phyloP scores from a whole-genome alignment of 352 stramenopile species.

The Phytophthora sp. region DNA sequence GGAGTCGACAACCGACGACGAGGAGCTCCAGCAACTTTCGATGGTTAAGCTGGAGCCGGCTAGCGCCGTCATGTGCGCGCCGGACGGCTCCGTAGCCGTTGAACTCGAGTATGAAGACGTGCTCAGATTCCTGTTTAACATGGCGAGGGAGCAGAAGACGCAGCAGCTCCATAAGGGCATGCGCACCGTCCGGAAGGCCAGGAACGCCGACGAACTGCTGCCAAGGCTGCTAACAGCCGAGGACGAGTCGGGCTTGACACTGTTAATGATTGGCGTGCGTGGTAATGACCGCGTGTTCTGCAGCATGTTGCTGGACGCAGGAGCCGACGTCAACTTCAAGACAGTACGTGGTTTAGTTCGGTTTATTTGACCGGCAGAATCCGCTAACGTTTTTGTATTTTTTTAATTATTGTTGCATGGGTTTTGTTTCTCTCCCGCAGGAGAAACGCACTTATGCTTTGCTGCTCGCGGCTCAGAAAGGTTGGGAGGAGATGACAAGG shows the following conservation, averaged over 20 bases:
- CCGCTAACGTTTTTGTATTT: constrained; percentile 7
- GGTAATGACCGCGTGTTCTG: constrained; percentile 65
- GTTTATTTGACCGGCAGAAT: not conserved
- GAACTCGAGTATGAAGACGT: constrained; percentile 75
- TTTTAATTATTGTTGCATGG: constrained; percentile 12
- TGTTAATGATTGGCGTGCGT: constrained; percentile 84
- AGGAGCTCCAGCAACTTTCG: constrained; percentile 75
- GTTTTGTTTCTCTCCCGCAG: constrained; percentile 41
- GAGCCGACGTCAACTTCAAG: constrained; percentile 83
- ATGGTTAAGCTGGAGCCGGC: constrained; percentile 57
- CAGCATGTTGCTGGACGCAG: constrained; percentile 65
- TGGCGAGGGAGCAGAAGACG: constrained; percentile 57
- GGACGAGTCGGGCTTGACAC: constrained; percentile 81
- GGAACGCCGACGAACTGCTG: constrained; percentile 58
- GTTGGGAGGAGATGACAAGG: constrained; percentile 68
- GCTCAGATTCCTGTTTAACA: constrained; percentile 60
- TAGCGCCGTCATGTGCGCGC: constrained; percentile 5
- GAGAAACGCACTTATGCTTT: constrained; percentile 83
- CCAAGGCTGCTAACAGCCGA: constrained; percentile 57
- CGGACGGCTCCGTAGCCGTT: constrained; percentile 36
- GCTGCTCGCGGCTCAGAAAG: constrained; percentile 85
- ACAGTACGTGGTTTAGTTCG: constrained; percentile 56
- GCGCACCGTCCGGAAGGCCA: constrained; percentile 57
- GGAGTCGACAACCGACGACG: constrained; percentile 79
- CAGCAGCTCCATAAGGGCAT: constrained; percentile 66